These are phyloP conservation scores for Scorias spongiosa DNA, from an alignment of 2,329 filamentous ascomycete species.

Conservation along the genomic window DNA sequence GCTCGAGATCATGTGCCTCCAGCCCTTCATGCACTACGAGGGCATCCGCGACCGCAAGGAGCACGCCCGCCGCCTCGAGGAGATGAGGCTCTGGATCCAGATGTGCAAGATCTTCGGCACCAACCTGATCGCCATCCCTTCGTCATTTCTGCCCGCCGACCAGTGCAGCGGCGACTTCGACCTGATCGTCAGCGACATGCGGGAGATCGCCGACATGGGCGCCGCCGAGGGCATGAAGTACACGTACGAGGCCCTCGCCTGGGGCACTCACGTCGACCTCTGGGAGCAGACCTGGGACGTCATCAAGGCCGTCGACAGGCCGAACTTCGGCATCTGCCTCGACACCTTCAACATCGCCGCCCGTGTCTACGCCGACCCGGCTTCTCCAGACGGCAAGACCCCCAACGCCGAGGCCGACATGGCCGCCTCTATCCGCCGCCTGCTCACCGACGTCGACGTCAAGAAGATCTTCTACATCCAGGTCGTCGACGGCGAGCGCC, in stretches of 20 bases:
- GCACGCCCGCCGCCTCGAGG: constrained; percentile 42
- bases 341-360: constrained; percentile 69
- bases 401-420: constrained; percentile 41
- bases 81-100: constrained; percentile 55
- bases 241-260: constrained; percentile 59
- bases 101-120: constrained; percentile 50
- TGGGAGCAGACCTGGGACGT: constrained; percentile 63
- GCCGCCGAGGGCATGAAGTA: constrained; percentile 45
- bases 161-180: constrained; percentile 38
- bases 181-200: constrained; percentile 47
- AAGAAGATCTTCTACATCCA: constrained; percentile 62
- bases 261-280: constrained; percentile 52
- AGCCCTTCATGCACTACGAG: constrained; percentile 67
- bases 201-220: constrained; percentile 52
- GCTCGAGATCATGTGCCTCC: constrained; percentile 50
- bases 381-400: constrained; percentile 35
- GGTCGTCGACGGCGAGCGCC: constrained; percentile 56
- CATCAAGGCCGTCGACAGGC: constrained; percentile 46
- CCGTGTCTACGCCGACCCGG: constrained; percentile 55
- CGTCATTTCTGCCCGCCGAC: constrained; percentile 45
- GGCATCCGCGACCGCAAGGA: constrained; percentile 49
- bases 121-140: constrained; percentile 60
- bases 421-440: constrained; percentile 36
- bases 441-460: constrained; percentile 42
- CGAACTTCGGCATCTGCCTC: constrained; percentile 62